phyloP scores from a whole-genome alignment of 768 basidiomycete species.

The Rhodotorula paludigena region DNA sequence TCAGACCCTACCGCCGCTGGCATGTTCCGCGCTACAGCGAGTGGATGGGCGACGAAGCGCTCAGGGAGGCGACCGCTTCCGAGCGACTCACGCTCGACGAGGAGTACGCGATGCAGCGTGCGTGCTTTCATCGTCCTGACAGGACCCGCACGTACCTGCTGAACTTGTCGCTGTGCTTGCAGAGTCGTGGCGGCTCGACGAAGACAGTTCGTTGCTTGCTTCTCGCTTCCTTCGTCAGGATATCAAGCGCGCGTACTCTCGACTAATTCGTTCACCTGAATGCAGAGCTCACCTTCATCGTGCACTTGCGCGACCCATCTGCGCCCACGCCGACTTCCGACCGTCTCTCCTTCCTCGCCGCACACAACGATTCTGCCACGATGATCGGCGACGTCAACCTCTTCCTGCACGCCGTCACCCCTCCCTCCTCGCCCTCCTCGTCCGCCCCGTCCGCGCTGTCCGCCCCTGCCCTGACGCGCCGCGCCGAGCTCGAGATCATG shows the following conservation, averaged over 20 bases:
- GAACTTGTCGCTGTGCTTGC: not conserved
- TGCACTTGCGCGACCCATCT: constrained; percentile 56
- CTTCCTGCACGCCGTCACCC: constrained; percentile 61
- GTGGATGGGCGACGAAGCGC: constrained; percentile 76
- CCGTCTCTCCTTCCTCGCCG: constrained; percentile 16
- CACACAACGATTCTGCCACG: constrained; percentile 49
- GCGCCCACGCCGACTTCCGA: constrained; percentile 33
- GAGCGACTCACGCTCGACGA: constrained; percentile 74
- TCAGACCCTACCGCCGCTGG: constrained; percentile 72
- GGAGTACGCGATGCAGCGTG: constrained; percentile 86
- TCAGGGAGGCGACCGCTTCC: constrained; percentile 74
- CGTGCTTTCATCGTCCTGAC: constrained; percentile 36
- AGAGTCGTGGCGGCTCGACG: constrained; percentile 82
- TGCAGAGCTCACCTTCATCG: constrained; percentile 79
- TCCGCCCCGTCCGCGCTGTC: constrained; percentile 45
- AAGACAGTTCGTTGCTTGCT: constrained; percentile 58
- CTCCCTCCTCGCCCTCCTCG: not conserved
- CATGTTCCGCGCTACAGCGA: constrained; percentile 72
- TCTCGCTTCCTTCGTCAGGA: no score
- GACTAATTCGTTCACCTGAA: not conserved
- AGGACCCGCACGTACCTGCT: not conserved
- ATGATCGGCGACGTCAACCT: constrained; percentile 94
- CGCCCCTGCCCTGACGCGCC: constrained; percentile 49
- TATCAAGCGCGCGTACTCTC: no score
- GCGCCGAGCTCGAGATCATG: constrained; percentile 88